Evolutionary conservation across 2,329 filamentous ascomycete species (phyloP).

Genomic region (Cercospora brassicicola): DNA sequence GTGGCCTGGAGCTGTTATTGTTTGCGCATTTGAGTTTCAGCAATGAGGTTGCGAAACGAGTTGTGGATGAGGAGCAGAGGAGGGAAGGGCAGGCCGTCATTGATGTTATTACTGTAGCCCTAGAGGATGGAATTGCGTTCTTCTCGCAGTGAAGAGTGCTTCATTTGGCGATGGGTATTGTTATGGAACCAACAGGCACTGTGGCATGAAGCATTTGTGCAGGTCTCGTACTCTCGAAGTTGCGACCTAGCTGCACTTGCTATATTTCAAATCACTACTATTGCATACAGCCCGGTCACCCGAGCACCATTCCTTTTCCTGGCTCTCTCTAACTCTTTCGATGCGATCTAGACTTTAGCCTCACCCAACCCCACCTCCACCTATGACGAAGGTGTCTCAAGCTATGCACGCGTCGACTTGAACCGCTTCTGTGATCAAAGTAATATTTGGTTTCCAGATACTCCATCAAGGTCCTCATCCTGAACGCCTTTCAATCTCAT

Average conservation of each 20-base stretch:
- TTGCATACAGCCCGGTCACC: background rate
- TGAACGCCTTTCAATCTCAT: background rate
- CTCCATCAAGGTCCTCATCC: constrained; percentile 11
- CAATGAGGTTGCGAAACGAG: constrained; percentile 7
- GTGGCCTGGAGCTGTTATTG: constrained; percentile 7
- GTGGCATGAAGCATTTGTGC: background rate
- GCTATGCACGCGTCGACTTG: background rate
- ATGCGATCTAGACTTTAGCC: background rate
- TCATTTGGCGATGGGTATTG: background rate
- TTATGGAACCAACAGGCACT: background rate
- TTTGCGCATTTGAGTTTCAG: constrained; percentile 15
- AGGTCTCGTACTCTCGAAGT: background rate
- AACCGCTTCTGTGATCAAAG: background rate
- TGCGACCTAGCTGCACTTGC: background rate
- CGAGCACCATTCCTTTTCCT: constrained; percentile 7
- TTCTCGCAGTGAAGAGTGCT: background rate
- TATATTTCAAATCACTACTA: background rate
- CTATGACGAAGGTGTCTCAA: constrained; percentile 12
- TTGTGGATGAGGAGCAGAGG: background rate
- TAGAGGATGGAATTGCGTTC: constrained; percentile 11
- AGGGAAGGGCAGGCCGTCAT: constrained; percentile 9
- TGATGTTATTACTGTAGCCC: constrained; percentile 13
- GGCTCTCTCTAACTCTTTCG: background rate
- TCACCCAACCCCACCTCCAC: constrained; percentile 6
- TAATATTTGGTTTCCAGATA: background rate